Base-by-base conservation (phyloP, 495 filamentous ascomycete genomes). In the Tetracladium setigerum region DNA sequence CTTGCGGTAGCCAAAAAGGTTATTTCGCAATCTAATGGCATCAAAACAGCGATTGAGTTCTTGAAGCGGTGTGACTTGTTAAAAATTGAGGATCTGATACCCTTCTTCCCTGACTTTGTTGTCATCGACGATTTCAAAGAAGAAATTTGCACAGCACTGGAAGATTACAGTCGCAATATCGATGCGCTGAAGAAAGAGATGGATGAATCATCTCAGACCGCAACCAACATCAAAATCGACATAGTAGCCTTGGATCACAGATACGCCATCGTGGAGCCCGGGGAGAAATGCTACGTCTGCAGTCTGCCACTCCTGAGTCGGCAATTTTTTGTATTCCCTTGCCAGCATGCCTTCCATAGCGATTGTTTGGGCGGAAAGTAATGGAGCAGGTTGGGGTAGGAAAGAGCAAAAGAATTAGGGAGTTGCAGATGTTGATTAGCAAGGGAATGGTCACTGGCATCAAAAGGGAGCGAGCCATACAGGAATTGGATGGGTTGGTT, bases 121-220 rank as follows among this genome's bases (percentile, higher is more conserved):
- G 84, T 95, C 39, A 96, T 98, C 46, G 92, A 98, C 58, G 89
- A 95, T 65, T 97, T 98, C 72, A 96, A 98, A 62, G 87, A 95
- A 42, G 94, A 97, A 59, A 97, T 98, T 17, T 98, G 92, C 69
- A 72, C 79, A 0, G 92, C 92, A 2, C 72, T 98, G 4, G 94
- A 98, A 64, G 83, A 89, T 19, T 97, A 98, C 66, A 84, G 79
- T 33, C 82, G 85, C 7, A 83, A 87, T 49, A 98, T 98, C 57
- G 91, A 96, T 54, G 72, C 68, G 1, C 68, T 98, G n/a, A 86
- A 89, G 42, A 78, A 83, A 48, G 92, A 97, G 62, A 98, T 97
- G 94, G 94, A 98, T 62, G 90, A 92, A 52, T 84, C 80, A 6
- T 82, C 87, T 9, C 77, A 79, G 17, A 95, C 94, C 22, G 92